phyloP scores from a whole-genome alignment of 106 monocot species.

The Alisma plantagoaquatica region DNA sequence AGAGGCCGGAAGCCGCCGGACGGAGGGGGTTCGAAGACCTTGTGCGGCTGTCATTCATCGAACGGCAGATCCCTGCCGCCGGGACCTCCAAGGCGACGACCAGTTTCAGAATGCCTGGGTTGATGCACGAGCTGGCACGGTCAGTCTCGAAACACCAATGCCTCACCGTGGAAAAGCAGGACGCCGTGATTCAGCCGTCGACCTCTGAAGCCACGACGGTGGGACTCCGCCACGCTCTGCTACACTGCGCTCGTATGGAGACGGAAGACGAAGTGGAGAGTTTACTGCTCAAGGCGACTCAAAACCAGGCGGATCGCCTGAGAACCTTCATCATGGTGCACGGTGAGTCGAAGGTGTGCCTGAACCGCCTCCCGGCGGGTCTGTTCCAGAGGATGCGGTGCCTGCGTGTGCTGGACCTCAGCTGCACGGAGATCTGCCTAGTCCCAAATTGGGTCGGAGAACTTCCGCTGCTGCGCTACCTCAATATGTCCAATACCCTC shows the following conservation, averaged over 20 bases:
- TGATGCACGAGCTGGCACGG: conserved; percentile 13
- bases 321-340: not conserved
- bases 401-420: not conserved
- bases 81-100: not conserved
- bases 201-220: too few relatives aligned
- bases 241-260: not conserved
- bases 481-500: not conserved
- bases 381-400: not conserved
- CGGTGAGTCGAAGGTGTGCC: too few relatives aligned
- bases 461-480: not conserved
- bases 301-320: not conserved
- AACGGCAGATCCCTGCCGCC: not conserved
- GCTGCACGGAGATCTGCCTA: not conserved
- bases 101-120: conserved; percentile 10
- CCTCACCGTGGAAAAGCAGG: not conserved
- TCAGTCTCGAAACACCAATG: not conserved
- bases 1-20: not conserved
- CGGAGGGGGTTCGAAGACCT: conserved; percentile 1
- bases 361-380: too few relatives aligned
- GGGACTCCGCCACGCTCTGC: too few relatives aligned
- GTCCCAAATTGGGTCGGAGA: not conserved
- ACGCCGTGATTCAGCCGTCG: not conserved
- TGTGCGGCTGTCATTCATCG: not conserved
- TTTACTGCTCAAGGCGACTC: not conserved
- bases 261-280: not conserved